These are phyloP conservation scores for Neonectria faginata DNA, from an alignment of 2,329 filamentous ascomycete species.

Conservation along the genomic window DNA sequence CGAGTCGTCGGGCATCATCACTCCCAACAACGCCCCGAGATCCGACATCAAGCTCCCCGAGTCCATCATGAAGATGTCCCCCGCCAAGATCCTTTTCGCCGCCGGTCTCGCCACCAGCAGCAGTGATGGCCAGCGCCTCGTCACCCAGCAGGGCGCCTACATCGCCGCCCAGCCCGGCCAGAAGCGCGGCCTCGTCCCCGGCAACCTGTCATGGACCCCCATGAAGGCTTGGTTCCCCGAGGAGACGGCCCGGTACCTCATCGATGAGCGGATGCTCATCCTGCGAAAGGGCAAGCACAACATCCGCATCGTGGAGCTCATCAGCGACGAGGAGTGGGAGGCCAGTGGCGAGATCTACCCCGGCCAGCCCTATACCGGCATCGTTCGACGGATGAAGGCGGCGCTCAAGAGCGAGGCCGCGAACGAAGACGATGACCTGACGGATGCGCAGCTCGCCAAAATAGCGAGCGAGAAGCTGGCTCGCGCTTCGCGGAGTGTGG, in stretches of 20 bases:
- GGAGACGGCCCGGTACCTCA: slow-evolving; percentile 70
- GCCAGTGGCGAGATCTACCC: slow-evolving; percentile 63
- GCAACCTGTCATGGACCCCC: slow-evolving; percentile 69
- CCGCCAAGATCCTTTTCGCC: slow-evolving; percentile 70
- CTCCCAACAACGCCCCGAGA: slow-evolving; percentile 61
- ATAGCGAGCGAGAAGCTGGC: slow-evolving; percentile 37
- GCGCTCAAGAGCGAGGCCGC: slow-evolving; percentile 53
- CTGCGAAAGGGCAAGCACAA: slow-evolving; percentile 74
- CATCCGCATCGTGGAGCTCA: slow-evolving; percentile 69
- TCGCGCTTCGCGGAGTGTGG: slow-evolving; percentile 45
- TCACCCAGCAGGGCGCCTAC: slow-evolving; percentile 67
- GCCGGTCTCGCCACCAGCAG: slow-evolving; percentile 68
- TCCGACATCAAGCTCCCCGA: slow-evolving; percentile 70
- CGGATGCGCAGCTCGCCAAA: slow-evolving; percentile 45
- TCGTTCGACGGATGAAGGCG: slow-evolving; percentile 57
- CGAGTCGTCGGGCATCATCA: slow-evolving; percentile 49
- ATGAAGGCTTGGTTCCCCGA: slow-evolving; percentile 69
- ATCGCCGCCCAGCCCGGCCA: slow-evolving; percentile 65
- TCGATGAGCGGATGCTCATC: slow-evolving; percentile 69
- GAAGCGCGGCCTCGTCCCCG: slow-evolving; percentile 58
- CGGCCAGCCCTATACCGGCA: slow-evolving; percentile 64
- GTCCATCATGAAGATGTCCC: slow-evolving; percentile 67
- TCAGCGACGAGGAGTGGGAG: slow-evolving; percentile 67
- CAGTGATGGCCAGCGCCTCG: slow-evolving; percentile 70
- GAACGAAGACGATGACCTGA: slow-evolving; percentile 45